These are phyloP conservation scores for Jamesozyma rosinii DNA, from an alignment of 805 yeast species.

Conservation along the genomic window DNA sequence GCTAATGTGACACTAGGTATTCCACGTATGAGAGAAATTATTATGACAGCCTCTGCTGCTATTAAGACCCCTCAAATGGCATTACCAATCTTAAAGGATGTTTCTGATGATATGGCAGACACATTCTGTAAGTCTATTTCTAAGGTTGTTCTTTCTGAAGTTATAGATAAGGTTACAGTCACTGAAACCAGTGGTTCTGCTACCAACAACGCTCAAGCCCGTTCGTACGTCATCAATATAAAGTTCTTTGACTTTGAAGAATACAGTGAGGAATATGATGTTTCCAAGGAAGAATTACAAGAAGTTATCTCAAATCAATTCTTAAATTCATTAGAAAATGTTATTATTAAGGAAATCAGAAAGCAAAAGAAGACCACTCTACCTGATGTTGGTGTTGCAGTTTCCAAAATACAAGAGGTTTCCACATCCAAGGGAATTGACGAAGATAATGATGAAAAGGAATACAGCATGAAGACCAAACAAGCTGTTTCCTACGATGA, in stretches of 20 bases:
- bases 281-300: slow-evolving; percentile 71
- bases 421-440: slow-evolving; percentile 32
- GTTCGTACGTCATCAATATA: slow-evolving; percentile 69
- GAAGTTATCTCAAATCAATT: slow-evolving; percentile 54
- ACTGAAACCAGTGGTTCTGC: slow-evolving; percentile 76
- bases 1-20: slow-evolving; percentile 98
- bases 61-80: slow-evolving; percentile 99
- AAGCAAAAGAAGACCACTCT: slow-evolving; percentile 57
- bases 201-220: slow-evolving; percentile 38
- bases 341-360: slow-evolving; percentile 71
- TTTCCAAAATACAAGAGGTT: slow-evolving; percentile 43
- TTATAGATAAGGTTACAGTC: slow-evolving; percentile 75
- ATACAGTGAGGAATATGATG: slow-evolving; percentile 82
- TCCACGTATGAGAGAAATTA: slow-evolving; percentile 99
- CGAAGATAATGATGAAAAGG: slow-evolving; percentile 48
- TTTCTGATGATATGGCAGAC: slow-evolving; percentile 79
- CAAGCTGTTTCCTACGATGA: slow-evolving; percentile 89
- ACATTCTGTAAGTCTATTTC: slow-evolving; percentile 87
- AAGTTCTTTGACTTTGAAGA: slow-evolving; percentile 67
- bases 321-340: slow-evolving; percentile 59
- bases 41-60: slow-evolving; percentile 94
- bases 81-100: slow-evolving; percentile 71
- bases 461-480: slow-evolving; percentile 51
- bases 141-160: slow-evolving; percentile 75
- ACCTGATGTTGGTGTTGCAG: slow-evolving; percentile 64